phyloP scores from a whole-genome alignment of 2,329 filamentous ascomycete genomes.

The Lanzia echinophila region DNA sequence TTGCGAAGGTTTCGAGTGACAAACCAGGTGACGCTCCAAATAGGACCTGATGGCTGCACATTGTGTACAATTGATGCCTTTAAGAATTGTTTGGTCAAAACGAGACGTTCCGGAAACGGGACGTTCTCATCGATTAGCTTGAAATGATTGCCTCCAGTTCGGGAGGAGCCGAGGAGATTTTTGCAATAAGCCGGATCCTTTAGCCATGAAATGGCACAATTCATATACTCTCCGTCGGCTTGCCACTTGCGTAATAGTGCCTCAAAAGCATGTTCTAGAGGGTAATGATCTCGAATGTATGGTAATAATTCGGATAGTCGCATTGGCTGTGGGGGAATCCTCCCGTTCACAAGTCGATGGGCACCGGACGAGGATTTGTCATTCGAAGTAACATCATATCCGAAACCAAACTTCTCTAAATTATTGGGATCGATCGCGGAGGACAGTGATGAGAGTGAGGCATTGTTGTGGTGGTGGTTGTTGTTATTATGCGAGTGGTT shows the following conservation, averaged over 20 bases:
- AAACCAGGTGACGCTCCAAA: conserved; percentile 7
- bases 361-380: not conserved
- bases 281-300: not conserved
- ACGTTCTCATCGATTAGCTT: conserved; percentile 18
- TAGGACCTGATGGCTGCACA: not conserved
- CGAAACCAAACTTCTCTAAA: not conserved
- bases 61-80: conserved; percentile 9
- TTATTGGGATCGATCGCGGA: no score
- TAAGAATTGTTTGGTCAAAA: conserved; percentile 16
- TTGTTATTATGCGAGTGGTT: not conserved
- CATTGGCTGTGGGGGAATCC: conserved; percentile 2
- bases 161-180: conserved; percentile 5
- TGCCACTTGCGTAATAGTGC: conserved; percentile 17
- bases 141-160: conserved; percentile 14
- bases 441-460: not conserved
- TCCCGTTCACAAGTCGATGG: not conserved
- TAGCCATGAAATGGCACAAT: conserved; percentile 11
- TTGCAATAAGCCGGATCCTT: conserved; percentile 9
- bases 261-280: conserved; percentile 10
- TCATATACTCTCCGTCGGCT: conserved; percentile 12
- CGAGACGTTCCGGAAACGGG: conserved; percentile 14
- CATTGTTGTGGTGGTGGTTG: no score
- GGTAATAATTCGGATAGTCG: conserved; percentile 3
- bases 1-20: conserved; percentile 9
- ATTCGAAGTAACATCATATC: not conserved